Evolutionary conservation across 2,329 filamentous ascomycete species (phyloP), one percentile per base, ranked within the genome.

Genomic region (Fusarium ambrosium): DNA sequence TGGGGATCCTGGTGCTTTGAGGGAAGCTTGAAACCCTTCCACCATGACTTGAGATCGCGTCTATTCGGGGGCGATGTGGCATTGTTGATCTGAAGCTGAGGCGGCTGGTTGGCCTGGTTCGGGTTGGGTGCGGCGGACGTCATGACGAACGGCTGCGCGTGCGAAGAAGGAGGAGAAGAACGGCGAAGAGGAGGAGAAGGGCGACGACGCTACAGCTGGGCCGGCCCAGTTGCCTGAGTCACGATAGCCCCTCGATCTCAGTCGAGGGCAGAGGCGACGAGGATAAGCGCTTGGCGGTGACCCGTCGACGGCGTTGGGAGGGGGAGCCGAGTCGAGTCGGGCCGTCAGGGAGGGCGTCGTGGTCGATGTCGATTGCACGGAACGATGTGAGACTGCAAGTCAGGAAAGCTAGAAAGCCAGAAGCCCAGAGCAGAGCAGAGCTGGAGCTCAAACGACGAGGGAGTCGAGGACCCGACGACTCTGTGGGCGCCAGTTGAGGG

Each of bases 21-120:
- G 55, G 89, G 87, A 64, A 93, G 90, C 85, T 97, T 97, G 86
- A 99, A 98, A 79, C 92, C 92, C 85, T 95, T 98, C 97, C 97
- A 98, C 97, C 97, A 99, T 70, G 94, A 97, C 78, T 95, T 93
- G 78, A 98, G 87, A 82, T 98, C 95, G 82, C 94, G 92, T 86
- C 93, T 97, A 76, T 92, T 94, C 34, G 94, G 94, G 65, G 94
- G 94, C 48, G 94, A 95, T 82, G 88, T 81, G 82, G 88, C 79
- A 84, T 85, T 83, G 81, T 83, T 79, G 62, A 78, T 75, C 22
- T 78, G 75, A 56, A 77, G 71, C 34, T 58, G 53, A 24, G 77
- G 66, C 45, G 80, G 78, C 70, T 79, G 80, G 72, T 79, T 82
- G 69, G 80, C 78, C 69, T 80, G 79, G 69, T 78, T 80, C 51